These are phyloP conservation scores for Hymenoscyphus fructigenus DNA, from an alignment of 2,329 filamentous ascomycete genomes.

Conservation along the genomic window DNA sequence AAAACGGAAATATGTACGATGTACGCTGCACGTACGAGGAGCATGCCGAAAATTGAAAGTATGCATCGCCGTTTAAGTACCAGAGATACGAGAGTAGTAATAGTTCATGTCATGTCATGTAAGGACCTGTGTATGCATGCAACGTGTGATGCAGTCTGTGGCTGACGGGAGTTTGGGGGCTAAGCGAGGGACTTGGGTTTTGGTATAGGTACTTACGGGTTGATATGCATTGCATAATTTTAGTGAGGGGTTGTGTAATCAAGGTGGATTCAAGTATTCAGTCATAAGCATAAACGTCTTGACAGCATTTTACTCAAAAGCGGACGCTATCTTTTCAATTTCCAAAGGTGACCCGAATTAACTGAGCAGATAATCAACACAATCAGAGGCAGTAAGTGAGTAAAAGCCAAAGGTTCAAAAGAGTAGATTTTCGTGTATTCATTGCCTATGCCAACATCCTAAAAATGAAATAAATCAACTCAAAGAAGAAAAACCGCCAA, in stretches of 20 bases:
- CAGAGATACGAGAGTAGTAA: no score
- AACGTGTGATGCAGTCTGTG: not conserved
- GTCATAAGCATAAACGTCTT: no score
- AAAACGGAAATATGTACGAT: not conserved
- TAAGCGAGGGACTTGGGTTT: not conserved
- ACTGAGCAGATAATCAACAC: no score
- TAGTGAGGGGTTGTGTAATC: not conserved
- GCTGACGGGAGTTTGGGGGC: not conserved
- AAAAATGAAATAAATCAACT: not conserved
- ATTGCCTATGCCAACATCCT: not conserved
- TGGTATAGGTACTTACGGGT: not conserved
- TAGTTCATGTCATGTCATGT: not conserved
- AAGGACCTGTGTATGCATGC: not conserved
- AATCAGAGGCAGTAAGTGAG: no score
- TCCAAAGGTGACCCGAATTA: no score
- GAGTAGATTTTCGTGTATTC: not conserved
- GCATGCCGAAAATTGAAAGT: not conserved
- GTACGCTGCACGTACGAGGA: not conserved
- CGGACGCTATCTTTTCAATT: no score
- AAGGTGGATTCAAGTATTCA: no score
- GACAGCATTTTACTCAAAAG: no score
- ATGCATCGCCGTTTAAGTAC: not conserved
- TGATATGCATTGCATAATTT: not conserved
- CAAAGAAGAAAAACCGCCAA: not conserved
- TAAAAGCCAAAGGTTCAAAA: not conserved